Percentiles rank a stretch among this genome's conserved stretches.
phyloP scores from a whole-genome alignment of 83 land plant species.

The Picea mariana region DNA sequence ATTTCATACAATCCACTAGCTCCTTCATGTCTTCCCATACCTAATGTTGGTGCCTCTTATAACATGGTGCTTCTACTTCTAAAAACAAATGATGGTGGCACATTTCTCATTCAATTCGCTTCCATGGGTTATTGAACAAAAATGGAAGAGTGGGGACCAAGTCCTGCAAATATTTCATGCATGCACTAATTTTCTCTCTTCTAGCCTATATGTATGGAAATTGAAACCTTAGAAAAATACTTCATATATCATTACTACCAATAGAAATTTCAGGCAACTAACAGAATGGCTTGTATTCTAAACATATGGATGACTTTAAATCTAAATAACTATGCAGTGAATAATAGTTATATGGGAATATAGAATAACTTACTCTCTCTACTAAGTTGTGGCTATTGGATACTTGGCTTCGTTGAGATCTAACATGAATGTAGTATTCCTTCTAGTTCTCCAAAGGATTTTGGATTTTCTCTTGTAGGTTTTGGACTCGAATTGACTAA shows the following conservation, averaged over 20 bases:
- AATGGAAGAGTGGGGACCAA: slow-evolving; percentile 50
- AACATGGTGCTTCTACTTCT: too few relatives aligned
- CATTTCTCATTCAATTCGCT: too few relatives aligned
- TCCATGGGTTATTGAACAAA: too few relatives aligned
- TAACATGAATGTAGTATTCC: slow-evolving; percentile 66
- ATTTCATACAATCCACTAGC: too few relatives aligned
- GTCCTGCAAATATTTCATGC: slow-evolving; percentile 92
- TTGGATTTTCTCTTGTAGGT: slow-evolving; percentile 36
- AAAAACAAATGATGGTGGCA: too few relatives aligned
- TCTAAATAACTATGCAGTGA: too few relatives aligned
- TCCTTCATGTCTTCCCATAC: too few relatives aligned
- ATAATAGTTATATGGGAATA: neutral
- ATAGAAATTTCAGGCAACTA: neutral
- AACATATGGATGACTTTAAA: neutral
- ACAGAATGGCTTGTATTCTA: neutral
- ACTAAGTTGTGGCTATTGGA: slow-evolving; percentile 79
- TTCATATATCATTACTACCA: neutral
- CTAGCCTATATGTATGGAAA: slow-evolving; percentile 49
- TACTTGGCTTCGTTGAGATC: slow-evolving; percentile 75
- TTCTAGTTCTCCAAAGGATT: slow-evolving; percentile 34
- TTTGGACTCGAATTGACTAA: slow-evolving; percentile 30
- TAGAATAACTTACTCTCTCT: slow-evolving; percentile 49
- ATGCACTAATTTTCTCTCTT: slow-evolving; percentile 90
- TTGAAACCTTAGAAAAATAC: neutral
- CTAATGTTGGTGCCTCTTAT: too few relatives aligned